Percentiles rank a stretch among this genome's conserved stretches.
Evolutionary conservation across 805 yeast species (phyloP).

Genomic region (Teunomyces lycoperdinae): DNA sequence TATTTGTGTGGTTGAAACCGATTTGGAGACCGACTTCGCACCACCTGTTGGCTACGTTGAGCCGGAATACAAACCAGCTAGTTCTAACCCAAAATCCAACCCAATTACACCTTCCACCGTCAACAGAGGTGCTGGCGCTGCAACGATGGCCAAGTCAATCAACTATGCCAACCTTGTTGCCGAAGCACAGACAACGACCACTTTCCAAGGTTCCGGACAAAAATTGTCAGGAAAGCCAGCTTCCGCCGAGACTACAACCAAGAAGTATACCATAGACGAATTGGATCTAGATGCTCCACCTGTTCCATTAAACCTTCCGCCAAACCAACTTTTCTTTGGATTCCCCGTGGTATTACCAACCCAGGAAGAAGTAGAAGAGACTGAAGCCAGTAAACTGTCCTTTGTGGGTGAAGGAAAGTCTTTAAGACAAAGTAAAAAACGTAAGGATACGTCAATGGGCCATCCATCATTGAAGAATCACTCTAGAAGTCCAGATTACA

Average conservation of each 20-base stretch:
- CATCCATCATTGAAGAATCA: constrained; percentile 61
- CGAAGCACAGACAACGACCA: constrained; percentile 26
- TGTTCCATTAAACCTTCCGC: constrained; percentile 70
- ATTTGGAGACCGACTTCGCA: constrained; percentile 94
- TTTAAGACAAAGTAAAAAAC: constrained; percentile 64
- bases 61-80: constrained; percentile 59
- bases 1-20: constrained; percentile 95
- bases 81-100: constrained; percentile 27
- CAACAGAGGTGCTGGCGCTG: constrained; percentile 45
- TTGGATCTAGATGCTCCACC: constrained; percentile 61
- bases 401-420: constrained; percentile 75
- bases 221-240: constrained; percentile 63
- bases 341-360: constrained; percentile 64
- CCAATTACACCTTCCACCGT: constrained; percentile 35
- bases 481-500: constrained; percentile 71
- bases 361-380: constrained; percentile 17
- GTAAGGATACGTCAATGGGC: constrained; percentile 53
- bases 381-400: constrained; percentile 10
- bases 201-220: constrained; percentile 63
- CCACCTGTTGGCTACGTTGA: constrained; percentile 99
- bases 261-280: constrained; percentile 36
- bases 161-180: constrained; percentile 60
- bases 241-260: constrained; percentile 16
- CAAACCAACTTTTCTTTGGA: constrained; percentile 89
- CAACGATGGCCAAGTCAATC: constrained; percentile 75